Base-by-base conservation (phyloP, 441 rosid species). In the Capsella rubella region DNA sequence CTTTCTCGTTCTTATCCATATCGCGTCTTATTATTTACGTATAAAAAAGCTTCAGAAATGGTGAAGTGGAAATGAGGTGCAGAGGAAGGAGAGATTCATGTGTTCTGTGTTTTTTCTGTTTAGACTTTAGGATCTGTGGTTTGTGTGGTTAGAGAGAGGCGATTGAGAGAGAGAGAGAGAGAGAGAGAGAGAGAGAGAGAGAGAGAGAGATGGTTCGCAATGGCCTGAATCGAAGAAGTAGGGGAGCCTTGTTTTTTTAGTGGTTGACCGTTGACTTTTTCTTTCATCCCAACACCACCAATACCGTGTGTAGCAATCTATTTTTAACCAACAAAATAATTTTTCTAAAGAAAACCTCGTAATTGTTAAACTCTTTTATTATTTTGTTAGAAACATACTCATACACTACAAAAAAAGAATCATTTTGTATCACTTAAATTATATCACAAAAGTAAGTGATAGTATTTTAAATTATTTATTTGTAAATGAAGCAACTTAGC, bases 1-100 rank as follows among this genome's bases (percentile, higher is more conserved):
- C 71, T 47, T 55, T 69, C 34, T 71, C 73, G 63, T 76, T 56
- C 56, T 63, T 80, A 59, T 84, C 76, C 83, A 82, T 21, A 21
- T 57, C 29, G 67, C 13, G 64, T 76, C 62, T 58, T 74, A 29
- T 29, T 62, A 59, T 37, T 52, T 8, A 64, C 61, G 71, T 56
- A 21, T 21, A 51, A 63, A 51, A 63, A 15, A 54, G 4, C 50
- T 63, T 80, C 61, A 28, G 64, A 46, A 46, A 45, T 60, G 72
- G 63, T 32, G 47, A 31, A 42, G 61, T 72, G 50, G 45, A 35
- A 82, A 8, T 40, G 64, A 7, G 55, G 63, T 53, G 65, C 60
- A 45, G 75, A 69, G 65, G 49, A 64, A 76, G 49, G 75, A 70
- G 75, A 76, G 60, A 76, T 49, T 64, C 79, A 76, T 70, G 75